phyloP scores from a whole-genome alignment of 129 eudicot species.

The Tagetes erecta region DNA sequence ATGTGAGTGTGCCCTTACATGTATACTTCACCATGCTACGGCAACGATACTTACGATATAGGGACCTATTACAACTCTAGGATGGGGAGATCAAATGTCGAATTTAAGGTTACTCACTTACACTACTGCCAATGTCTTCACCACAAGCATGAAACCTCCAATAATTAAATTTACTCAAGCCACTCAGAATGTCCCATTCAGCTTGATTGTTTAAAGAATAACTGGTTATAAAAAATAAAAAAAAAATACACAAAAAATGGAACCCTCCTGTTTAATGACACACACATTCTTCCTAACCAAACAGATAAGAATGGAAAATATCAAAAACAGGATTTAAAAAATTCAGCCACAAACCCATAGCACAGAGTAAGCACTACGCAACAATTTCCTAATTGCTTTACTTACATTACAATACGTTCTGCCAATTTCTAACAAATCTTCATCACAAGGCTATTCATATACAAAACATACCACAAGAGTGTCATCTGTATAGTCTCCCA shows the following conservation, averaged over 20 bases:
- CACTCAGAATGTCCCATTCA: background rate
- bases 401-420: constrained; percentile 21
- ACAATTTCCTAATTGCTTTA: background rate
- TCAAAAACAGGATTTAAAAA: background rate
- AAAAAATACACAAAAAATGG: background rate
- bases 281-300: background rate
- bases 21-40: constrained; percentile 8
- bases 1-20: background rate
- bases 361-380: constrained; percentile 2
- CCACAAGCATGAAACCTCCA: constrained; percentile 10
- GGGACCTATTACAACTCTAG: background rate
- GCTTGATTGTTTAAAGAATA: constrained; percentile 4
- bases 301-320: background rate
- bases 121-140: background rate
- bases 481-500: constrained; percentile 94
- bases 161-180: background rate
- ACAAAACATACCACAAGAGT: constrained; percentile 67
- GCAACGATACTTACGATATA: background rate
- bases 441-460: constrained; percentile 7
- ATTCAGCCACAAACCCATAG: background rate
- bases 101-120: background rate
- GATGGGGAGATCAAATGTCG: background rate
- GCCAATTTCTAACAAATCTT: constrained; percentile 7
- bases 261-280: constrained; percentile 14
- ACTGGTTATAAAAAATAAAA: background rate